Conservation (phyloP, 129 eudicot species). For the Centella asiatica region DNA sequence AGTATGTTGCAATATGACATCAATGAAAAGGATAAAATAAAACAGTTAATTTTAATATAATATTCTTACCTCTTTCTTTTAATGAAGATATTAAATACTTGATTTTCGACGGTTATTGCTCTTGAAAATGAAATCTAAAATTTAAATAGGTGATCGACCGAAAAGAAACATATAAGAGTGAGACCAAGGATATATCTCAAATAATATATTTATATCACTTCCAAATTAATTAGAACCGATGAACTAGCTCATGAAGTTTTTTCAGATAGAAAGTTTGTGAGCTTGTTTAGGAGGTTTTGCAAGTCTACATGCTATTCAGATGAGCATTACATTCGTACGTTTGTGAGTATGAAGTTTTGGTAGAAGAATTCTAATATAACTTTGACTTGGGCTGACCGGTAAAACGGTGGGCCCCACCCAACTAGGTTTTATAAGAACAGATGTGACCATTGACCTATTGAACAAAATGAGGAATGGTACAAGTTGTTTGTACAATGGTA, state of each 20-base stretch:
- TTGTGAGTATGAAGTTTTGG: conserved; percentile 32
- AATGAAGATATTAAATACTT: no score
- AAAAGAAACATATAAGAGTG: no score
- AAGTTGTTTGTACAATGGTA: conserved; percentile 56
- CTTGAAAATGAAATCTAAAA: no score
- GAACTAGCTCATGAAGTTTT: conserved; percentile 52
- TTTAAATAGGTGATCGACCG: no score
- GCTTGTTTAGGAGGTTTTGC: conserved; percentile 41
- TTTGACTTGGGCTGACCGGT: conserved; percentile 77
- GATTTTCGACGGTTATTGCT: no score
- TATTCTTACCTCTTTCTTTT: no score
- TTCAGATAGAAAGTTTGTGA: conserved; percentile 33
- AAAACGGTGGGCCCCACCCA: conserved; percentile 82
- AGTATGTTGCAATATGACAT: no score
- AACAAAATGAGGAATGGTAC: conserved; percentile 35
- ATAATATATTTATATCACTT: no score
- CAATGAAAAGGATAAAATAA: no score
- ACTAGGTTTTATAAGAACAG: conserved; percentile 32
- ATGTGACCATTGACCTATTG: conserved; percentile 33
- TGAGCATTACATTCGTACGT: conserved; percentile 69
- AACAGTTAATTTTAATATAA: no score
- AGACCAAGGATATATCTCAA: no score
- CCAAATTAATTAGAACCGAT: no score
- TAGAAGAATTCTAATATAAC: conserved; percentile 42
- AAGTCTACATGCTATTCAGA: conserved; percentile 68